A percentile compares a stretch with the other conserved stretches of the same genome.
Evolutionary conservation across 768 basidiomycete species (phyloP).

Genomic region (Tylopilus sp.): DNA sequence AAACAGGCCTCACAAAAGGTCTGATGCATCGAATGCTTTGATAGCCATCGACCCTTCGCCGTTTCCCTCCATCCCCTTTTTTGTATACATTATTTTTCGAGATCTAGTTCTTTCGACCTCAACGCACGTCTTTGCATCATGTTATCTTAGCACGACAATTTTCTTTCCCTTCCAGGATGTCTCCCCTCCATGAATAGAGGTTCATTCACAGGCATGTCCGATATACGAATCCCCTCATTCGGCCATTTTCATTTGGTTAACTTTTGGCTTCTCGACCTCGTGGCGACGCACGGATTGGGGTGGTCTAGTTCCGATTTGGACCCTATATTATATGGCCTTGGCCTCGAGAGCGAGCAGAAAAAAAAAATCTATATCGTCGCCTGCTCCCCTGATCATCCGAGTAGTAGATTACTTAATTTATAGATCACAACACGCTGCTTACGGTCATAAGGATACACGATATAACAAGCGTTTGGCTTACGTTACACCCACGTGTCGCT

Average conservation of each 20-base stretch:
- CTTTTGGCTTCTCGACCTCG: background rate
- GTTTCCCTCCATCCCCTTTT: background rate
- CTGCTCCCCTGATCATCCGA: background rate
- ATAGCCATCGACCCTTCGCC: constrained; percentile 4
- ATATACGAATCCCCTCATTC: background rate
- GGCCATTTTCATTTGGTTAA: background rate
- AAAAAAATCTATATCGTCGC: background rate
- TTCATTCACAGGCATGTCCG: background rate
- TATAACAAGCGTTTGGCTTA: too few relatives aligned
- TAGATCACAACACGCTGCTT: constrained; percentile 1
- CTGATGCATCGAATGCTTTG: constrained; percentile 16
- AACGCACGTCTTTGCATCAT: constrained; percentile 1
- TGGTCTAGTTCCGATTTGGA: background rate
- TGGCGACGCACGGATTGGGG: background rate
- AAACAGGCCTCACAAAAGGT: constrained; percentile 19
- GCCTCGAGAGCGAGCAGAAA: too few relatives aligned
- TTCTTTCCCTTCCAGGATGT: too few relatives aligned
- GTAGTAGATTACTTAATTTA: constrained; percentile 16
- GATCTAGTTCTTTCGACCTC: constrained; percentile 3
- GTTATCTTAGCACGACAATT: background rate
- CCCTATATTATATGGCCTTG: background rate
- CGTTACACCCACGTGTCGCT: too few relatives aligned
- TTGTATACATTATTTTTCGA: constrained; percentile 21
- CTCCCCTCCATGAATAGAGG: constrained; percentile 8
- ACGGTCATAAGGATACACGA: background rate